Evolutionary conservation across 2,329 filamentous ascomycete species (phyloP).

Genomic region (Lomentospora prolificans): DNA sequence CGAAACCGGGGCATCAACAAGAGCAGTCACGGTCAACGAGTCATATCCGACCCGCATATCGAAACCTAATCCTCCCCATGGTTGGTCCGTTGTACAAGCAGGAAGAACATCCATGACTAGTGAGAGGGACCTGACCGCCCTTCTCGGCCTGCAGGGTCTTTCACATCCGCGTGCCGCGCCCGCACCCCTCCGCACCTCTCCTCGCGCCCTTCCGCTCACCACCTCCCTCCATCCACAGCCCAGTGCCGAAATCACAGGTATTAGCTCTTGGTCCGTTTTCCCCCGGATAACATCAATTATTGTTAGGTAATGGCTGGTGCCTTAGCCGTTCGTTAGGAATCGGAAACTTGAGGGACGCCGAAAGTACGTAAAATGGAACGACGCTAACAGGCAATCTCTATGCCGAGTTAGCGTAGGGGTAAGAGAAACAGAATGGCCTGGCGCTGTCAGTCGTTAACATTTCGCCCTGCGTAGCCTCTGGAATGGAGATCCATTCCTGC

Average conservation of each 20-base stretch:
- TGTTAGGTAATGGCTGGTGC: background rate
- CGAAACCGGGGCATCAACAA: background rate
- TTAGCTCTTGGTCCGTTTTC: background rate
- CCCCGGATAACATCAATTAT: background rate
- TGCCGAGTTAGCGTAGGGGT: too few species aligned
- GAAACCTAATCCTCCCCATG: background rate
- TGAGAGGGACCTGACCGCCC: constrained; percentile 3
- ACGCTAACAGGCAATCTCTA: too few species aligned
- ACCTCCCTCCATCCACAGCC: background rate
- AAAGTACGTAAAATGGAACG: background rate
- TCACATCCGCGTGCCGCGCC: background rate
- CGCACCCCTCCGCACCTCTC: too few species aligned
- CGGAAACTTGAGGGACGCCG: background rate
- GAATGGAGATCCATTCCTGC: too few species aligned
- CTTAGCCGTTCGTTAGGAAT: background rate
- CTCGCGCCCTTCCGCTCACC: too few species aligned
- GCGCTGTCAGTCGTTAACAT: too few species aligned
- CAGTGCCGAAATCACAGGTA: background rate
- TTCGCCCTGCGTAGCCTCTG: too few species aligned
- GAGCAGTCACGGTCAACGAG: background rate
- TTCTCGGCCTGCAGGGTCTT: background rate
- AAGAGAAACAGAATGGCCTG: too few species aligned
- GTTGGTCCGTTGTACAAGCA: background rate
- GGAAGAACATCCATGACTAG: too few species aligned
- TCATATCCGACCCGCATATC: background rate